Conservation (phyloP, 2,329 filamentous ascomycete genomes). For the Nothophaeocryptopus gaeumannii region DNA sequence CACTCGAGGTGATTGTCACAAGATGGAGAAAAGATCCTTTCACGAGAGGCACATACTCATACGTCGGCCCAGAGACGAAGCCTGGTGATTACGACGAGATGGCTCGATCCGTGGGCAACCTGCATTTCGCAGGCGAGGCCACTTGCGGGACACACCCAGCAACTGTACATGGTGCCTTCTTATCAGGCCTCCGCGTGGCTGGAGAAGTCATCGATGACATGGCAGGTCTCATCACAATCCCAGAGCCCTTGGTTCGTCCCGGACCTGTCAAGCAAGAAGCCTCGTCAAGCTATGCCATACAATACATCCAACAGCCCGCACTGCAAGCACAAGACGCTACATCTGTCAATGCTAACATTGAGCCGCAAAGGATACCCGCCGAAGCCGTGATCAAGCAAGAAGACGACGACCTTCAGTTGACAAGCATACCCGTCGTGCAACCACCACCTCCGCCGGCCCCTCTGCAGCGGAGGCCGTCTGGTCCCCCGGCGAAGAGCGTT, state of each 20-base stretch:
- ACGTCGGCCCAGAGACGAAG: conserved; percentile 76
- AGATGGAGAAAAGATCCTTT: conserved; percentile 90
- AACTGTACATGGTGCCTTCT: conserved; percentile 92
- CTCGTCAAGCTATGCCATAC: conserved; percentile 21
- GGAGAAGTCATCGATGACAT: conserved; percentile 79
- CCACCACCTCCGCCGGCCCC: conserved; percentile 2
- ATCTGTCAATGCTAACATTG: background rate
- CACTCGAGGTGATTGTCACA: conserved; percentile 83
- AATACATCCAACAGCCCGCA: conserved; percentile 2
- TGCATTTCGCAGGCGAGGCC: conserved; percentile 95
- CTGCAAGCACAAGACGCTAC: background rate
- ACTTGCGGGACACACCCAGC: conserved; percentile 94
- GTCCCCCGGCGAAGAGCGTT: conserved; percentile 30
- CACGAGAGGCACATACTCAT: conserved; percentile 93
- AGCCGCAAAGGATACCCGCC: background rate
- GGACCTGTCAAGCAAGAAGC: conserved; percentile 41
- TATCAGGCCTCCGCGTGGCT: conserved; percentile 87
- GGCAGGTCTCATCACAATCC: conserved; percentile 76
- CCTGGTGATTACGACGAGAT: conserved; percentile 90
- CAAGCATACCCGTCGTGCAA: conserved; percentile 1
- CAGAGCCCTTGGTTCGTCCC: conserved; percentile 69
- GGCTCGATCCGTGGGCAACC: conserved; percentile 77
- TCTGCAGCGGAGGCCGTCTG: conserved; percentile 18
- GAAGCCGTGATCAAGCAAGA: conserved; percentile 30
- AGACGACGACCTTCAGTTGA: conserved; percentile 5